Percentiles rank a stretch among this genome's conserved stretches.
Conservation (phyloP, 202 grass and related monocot species). For the Panicum virgatum region DNA sequence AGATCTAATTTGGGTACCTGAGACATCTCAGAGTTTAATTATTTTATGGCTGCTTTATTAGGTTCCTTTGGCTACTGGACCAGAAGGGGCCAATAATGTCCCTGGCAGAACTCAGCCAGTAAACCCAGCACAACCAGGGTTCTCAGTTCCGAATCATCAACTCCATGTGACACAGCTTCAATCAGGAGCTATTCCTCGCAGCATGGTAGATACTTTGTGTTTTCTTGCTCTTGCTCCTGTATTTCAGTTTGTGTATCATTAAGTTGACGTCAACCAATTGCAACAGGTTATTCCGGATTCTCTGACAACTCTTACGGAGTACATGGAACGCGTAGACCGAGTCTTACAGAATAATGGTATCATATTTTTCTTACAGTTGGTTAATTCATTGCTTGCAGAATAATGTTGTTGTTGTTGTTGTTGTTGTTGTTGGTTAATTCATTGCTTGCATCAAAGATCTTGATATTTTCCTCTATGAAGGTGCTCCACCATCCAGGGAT, state of each 20-base stretch:
- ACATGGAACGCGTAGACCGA: constrained; percentile 72
- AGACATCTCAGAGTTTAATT: constrained; percentile 7
- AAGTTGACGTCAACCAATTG: constrained; percentile 21
- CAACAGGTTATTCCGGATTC: constrained; percentile 90
- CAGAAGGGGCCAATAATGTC: constrained; percentile 57
- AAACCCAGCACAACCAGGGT: constrained; percentile 58
- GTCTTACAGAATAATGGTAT: constrained; percentile 77
- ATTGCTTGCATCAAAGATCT: constrained; percentile 30
- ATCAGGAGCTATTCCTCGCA: constrained; percentile 47
- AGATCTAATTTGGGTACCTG: constrained; percentile 14
- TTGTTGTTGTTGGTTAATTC: no score
- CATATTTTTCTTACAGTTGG: neutral
- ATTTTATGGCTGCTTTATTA: constrained; percentile 38
- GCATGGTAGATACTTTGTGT: constrained; percentile 47
- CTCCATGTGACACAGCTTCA: constrained; percentile 68
- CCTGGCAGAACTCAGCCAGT: constrained; percentile 54
- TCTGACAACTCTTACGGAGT: constrained; percentile 71
- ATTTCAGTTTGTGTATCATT: constrained; percentile 17
- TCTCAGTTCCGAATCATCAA: constrained; percentile 72
- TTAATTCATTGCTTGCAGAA: constrained; percentile 32
- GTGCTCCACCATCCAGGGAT: constrained; percentile 48
- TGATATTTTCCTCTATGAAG: constrained; percentile 46
- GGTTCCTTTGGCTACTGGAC: constrained; percentile 47
- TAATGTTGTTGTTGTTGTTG: no score
- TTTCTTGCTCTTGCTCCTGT: constrained; percentile 4